A percentile compares a stretch with the other conserved stretches of the same genome.
Conservation (phyloP, 1,139 yeast genomes). For the Oligophagozyma castellii region DNA sequence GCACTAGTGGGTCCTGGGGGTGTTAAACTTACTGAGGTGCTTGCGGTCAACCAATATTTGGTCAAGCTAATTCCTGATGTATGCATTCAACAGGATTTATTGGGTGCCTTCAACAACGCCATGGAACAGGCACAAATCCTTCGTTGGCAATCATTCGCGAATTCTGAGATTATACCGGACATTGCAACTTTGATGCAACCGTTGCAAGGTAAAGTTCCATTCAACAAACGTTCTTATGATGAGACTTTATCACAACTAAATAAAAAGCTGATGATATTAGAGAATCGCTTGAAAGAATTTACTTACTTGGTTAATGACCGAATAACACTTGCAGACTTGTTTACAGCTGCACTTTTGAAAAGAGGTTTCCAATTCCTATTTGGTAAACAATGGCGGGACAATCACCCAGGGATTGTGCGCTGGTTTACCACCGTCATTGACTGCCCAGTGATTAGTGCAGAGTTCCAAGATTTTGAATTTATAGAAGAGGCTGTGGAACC, state of each 20-base stretch:
- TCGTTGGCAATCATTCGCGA: slow-evolving; percentile 73
- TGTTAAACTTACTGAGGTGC: slow-evolving; percentile 58
- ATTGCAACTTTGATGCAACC: slow-evolving; percentile 30
- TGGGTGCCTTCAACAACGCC: slow-evolving; percentile 45
- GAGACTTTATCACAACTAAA: slow-evolving; percentile 33
- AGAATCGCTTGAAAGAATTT: slow-evolving; percentile 54
- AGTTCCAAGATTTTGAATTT: slow-evolving; percentile 38
- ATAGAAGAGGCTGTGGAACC: slow-evolving; percentile 57
- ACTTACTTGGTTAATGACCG: slow-evolving; percentile 91
- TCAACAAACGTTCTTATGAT: slow-evolving; percentile 73
- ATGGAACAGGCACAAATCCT: slow-evolving; percentile 54
- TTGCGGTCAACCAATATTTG: slow-evolving; percentile 49
- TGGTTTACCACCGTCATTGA: slow-evolving; percentile 70
- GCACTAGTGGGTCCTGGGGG: slow-evolving; percentile 74
- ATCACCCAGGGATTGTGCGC: slow-evolving; percentile 65
- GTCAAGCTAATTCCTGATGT: slow-evolving; percentile 19
- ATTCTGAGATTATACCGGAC: slow-evolving; percentile 47
- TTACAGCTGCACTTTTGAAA: slow-evolving; percentile 42
- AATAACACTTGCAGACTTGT: slow-evolving; percentile 72
- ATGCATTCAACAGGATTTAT: slow-evolving; percentile 25
- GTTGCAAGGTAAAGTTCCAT: slow-evolving; percentile 40
- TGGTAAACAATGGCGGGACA: slow-evolving; percentile 66
- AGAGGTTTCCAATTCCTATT: slow-evolving; percentile 57
- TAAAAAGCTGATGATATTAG: slow-evolving; percentile 34
- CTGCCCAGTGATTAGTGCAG: slow-evolving; percentile 39